Evolutionary conservation across 192 early-diverging fungal species (phyloP).

Genomic region (Coemansia sp.): DNA sequence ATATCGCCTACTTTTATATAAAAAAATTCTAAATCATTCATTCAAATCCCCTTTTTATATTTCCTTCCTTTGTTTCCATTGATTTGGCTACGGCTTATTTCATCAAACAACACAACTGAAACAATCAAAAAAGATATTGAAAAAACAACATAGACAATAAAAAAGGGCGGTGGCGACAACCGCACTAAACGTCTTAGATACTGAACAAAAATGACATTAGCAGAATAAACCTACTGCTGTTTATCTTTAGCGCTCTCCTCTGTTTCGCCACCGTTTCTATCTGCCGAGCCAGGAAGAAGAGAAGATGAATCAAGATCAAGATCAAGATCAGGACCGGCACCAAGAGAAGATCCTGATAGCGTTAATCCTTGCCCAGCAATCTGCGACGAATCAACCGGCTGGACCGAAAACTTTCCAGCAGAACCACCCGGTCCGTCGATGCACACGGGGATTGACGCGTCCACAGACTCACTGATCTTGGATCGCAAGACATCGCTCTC

Average conservation of each 20-base stretch:
- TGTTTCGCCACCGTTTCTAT: neutral
- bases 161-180: neutral
- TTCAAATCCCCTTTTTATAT: neutral
- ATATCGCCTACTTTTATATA: too few relatives aligned
- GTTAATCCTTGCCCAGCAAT: neutral
- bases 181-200: neutral
- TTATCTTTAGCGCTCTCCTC: neutral
- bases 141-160: neutral
- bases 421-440: constrained; percentile 33
- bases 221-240: neutral
- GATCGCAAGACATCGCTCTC: constrained; percentile 18
- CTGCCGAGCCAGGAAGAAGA: neutral
- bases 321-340: too few relatives aligned
- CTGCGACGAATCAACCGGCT: constrained; percentile 16
- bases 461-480: constrained; percentile 26
- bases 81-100: neutral
- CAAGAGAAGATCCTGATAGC: neutral
- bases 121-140: neutral
- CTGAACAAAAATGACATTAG: neutral
- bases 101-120: too few relatives aligned
- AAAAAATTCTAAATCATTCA: too few relatives aligned
- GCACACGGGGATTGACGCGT: constrained; percentile 32
- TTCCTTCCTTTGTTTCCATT: neutral
- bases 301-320: too few relatives aligned
- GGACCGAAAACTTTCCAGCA: constrained; percentile 20